A percentile compares a stretch with the other conserved stretches of the same genome.
Conservation (phyloP, 345 rosid species). For the Eutrema heterophyllum region DNA sequence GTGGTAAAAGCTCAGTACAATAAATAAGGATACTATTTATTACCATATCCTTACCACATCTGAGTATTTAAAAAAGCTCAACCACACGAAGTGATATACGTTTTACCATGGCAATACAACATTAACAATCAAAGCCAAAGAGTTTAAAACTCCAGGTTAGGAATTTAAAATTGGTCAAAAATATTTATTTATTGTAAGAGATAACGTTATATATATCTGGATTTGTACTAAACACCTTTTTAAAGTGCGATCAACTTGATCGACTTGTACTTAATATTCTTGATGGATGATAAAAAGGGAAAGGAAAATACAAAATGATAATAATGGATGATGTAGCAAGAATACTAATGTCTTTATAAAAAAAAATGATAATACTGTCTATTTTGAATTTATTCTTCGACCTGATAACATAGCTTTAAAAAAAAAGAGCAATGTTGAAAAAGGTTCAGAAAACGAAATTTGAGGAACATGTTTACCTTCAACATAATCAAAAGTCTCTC, state of each 20-base stretch:
- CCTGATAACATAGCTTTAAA: neutral
- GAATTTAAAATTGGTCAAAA: neutral
- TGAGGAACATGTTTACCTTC: neutral
- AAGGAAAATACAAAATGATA: neutral
- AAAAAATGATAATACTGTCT: neutral
- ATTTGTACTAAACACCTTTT: neutral
- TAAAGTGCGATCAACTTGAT: conserved; percentile 1
- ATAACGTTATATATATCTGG: conserved; percentile 3
- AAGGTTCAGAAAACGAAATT: conserved; percentile 20
- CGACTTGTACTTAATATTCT: conserved; percentile 8
- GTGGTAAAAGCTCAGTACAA: no score
- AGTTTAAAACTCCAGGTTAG: neutral
- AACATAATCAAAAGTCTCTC: neutral
- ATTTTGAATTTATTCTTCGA: conserved; percentile 1
- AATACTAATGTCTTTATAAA: neutral
- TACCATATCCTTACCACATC: no score
- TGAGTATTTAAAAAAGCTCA: no score
- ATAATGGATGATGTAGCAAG: neutral
- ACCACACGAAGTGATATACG: no score
- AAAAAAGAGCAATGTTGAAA: neutral
- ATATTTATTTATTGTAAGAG: neutral
- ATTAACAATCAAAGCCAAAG: no score
- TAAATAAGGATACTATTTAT: no score
- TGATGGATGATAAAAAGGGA: neutral
- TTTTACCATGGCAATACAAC: no score